Conservation (phyloP, 2,329 filamentous ascomycete species). For the Paraphoma sp. region DNA sequence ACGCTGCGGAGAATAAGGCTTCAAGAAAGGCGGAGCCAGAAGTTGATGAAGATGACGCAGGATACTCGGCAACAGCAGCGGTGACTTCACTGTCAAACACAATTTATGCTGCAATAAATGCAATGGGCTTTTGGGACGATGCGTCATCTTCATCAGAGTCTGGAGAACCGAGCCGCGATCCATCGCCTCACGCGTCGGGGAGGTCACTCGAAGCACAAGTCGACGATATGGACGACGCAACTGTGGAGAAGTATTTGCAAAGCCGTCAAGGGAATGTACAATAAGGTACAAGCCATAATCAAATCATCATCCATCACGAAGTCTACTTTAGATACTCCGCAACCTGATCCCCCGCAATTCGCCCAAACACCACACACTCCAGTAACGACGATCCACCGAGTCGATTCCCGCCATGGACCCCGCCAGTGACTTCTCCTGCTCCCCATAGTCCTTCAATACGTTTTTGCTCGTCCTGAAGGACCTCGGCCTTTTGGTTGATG, state of each 20-base stretch:
- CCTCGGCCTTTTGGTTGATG: slow-evolving; percentile 61
- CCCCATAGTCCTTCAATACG: slow-evolving; percentile 66
- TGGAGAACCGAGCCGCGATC: slow-evolving; percentile 2
- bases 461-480: slow-evolving; percentile 53
- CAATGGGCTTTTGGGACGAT: slow-evolving; percentile 42
- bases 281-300: background rate
- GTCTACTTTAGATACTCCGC: background rate
- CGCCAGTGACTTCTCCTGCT: slow-evolving; percentile 70
- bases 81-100: slow-evolving; percentile 28
- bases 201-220: slow-evolving; percentile 25
- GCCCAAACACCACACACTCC: slow-evolving; percentile 70
- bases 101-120: slow-evolving; percentile 34
- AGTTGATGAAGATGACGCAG: slow-evolving; percentile 15
- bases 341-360: slow-evolving; percentile 58
- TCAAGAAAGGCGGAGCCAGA: background rate
- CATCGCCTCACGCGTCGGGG: slow-evolving; percentile 2
- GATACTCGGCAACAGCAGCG: slow-evolving; percentile 15
- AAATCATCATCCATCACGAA: background rate
- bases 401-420: slow-evolving; percentile 68
- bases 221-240: slow-evolving; percentile 30
- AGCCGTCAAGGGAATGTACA: slow-evolving; percentile 19
- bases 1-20: background rate
- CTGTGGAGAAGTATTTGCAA: slow-evolving; percentile 31
- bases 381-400: slow-evolving; percentile 67
- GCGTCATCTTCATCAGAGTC: slow-evolving; percentile 23